phyloP scores from a whole-genome alignment of 2,329 filamentous ascomycete species.

The Sporothrix sp. region DNA sequence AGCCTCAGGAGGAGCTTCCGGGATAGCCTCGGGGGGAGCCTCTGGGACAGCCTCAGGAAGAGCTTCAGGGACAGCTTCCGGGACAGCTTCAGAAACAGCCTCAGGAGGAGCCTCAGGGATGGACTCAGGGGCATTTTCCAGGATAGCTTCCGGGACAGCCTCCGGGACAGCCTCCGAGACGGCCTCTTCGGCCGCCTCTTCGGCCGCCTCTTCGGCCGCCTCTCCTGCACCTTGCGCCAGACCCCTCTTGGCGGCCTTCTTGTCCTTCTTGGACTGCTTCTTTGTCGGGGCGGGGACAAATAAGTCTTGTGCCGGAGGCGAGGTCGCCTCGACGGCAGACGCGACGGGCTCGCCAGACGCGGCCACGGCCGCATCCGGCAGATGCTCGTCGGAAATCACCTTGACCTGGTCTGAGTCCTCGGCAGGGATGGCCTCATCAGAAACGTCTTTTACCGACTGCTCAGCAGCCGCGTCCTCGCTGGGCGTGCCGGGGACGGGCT shows the following conservation, averaged over 20 bases:
- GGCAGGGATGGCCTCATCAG: background rate
- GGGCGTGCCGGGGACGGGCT: background rate
- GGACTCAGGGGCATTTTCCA: background rate
- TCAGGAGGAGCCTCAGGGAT: background rate
- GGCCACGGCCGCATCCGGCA: too few species aligned
- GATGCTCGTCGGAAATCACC: too few species aligned
- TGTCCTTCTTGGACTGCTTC: constrained; percentile 11
- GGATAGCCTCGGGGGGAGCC: background rate
- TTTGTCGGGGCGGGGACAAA: background rate
- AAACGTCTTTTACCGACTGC: too few species aligned
- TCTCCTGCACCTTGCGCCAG: background rate
- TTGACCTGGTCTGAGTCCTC: background rate
- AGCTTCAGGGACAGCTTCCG: background rate
- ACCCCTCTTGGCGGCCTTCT: constrained; percentile 8
- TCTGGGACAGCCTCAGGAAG: background rate
- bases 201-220: background rate
- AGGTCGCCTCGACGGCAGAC: too few species aligned
- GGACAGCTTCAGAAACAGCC: background rate
- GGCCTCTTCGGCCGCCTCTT: background rate
- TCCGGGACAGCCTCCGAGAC: background rate
- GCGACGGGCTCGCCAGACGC: too few species aligned
- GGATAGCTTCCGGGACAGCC: background rate
- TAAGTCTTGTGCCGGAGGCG: background rate
- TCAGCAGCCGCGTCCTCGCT: background rate
- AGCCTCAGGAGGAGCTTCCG: background rate